phyloP scores from a whole-genome alignment of 2,329 filamentous ascomycete genomes.

The Cladosporium velox region DNA sequence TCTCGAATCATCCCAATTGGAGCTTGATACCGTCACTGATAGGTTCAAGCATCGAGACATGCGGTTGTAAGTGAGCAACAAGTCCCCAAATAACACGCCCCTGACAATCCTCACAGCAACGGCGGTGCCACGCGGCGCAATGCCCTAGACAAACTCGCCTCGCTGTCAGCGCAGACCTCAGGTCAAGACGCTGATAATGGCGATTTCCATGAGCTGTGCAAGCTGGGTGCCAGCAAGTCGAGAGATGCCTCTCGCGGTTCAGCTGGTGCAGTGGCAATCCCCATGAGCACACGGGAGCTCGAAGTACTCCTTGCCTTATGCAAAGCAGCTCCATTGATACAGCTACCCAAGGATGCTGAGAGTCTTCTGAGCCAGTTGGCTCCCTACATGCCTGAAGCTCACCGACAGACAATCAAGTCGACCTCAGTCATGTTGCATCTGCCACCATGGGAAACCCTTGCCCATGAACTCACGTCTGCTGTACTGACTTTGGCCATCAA shows the following conservation, averaged over 20 bases:
- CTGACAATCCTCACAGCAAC: conserved; percentile 24
- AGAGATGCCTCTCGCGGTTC: conserved; percentile 27
- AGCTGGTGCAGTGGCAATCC: conserved; percentile 29
- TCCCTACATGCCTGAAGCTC: conserved; percentile 83
- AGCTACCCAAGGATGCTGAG: conserved; percentile 70
- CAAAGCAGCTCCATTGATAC: conserved; percentile 78
- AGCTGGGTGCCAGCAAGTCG: conserved; percentile 29
- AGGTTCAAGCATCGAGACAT: background rate
- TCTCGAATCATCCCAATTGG: background rate
- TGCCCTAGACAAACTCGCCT: conserved; percentile 54
- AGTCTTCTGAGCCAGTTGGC: conserved; percentile 76
- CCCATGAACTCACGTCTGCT: conserved; percentile 75
- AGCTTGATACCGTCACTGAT: background rate
- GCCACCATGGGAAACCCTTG: conserved; percentile 82
- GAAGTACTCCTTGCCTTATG: conserved; percentile 90
- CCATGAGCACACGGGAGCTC: conserved; percentile 73
- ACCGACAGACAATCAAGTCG: conserved; percentile 72
- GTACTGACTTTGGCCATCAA: conserved; percentile 77
- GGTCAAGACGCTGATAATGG: conserved; percentile 26
- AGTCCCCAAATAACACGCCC: background rate
- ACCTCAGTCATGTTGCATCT: conserved; percentile 82
- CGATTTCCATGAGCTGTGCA: conserved; percentile 48
- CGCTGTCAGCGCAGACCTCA: conserved; percentile 46
- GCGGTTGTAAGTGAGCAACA: conserved; percentile 14
- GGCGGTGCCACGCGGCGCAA: conserved; percentile 44